Percentiles rank a stretch among this genome's conserved stretches.
Evolutionary conservation across 1,284 basidiomycete genomes (phyloP).

Genomic region (Tausonia pullulans): DNA sequence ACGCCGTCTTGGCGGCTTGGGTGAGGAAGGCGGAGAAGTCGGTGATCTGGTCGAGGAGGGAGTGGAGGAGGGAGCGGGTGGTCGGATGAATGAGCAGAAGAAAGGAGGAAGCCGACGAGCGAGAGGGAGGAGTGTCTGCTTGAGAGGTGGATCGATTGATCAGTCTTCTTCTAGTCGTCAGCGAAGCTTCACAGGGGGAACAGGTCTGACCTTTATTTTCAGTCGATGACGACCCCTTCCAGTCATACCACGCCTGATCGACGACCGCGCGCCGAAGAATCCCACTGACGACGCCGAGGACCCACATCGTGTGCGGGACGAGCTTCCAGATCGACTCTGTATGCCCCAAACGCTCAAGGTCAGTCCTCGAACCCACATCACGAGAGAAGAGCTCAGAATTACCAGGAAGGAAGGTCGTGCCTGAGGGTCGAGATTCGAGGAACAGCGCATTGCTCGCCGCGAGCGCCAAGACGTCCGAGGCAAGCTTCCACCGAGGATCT

Average conservation of each 20-base stretch:
- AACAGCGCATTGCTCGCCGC: constrained; percentile 1
- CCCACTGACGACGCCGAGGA: not conserved
- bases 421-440: not conserved
- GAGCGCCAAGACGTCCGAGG: not conserved
- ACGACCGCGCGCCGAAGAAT: not conserved
- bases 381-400: no score
- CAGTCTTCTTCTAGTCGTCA: no score
- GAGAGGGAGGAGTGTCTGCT: no score
- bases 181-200: no score
- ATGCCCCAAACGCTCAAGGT: not conserved
- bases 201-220: no score
- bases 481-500: not conserved
- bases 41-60: not conserved
- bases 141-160: no score
- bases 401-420: no score
- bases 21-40: not conserved
- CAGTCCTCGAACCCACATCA: no score
- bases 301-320: not conserved
- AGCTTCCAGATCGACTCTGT: constrained; percentile 1
- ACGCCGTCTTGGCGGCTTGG: no score
- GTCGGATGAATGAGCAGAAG: not conserved
- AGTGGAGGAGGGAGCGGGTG: not conserved
- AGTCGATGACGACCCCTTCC: not conserved
- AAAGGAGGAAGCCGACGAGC: no score
- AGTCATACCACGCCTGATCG: not conserved